These are phyloP conservation scores for Teunomyces kruisii DNA, from an alignment of 805 yeast species.

Conservation along the genomic window DNA sequence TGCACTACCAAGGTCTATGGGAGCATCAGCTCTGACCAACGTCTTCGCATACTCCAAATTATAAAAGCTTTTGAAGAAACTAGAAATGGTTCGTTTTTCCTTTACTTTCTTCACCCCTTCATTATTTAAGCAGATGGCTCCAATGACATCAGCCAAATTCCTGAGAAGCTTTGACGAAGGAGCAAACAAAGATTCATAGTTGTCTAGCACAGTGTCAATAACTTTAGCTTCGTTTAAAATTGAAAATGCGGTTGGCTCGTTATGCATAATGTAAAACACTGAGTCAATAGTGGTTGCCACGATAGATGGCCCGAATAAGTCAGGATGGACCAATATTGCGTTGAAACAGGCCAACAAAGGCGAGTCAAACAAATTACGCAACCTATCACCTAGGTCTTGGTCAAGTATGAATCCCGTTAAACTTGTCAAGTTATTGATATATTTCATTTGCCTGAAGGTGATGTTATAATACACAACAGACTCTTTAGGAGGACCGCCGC, in stretches of 20 bases:
- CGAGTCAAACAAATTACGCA: constrained; percentile 84
- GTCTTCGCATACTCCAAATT: constrained; percentile 51
- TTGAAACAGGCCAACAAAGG: constrained; percentile 65
- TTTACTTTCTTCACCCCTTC: constrained; percentile 66
- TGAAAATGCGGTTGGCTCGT: constrained; percentile 86
- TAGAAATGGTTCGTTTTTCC: constrained; percentile 33
- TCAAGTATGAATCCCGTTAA: constrained; percentile 63
- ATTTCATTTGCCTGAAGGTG: constrained; percentile 58
- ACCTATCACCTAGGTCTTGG: constrained; percentile 78
- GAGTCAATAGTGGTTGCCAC: constrained; percentile 61
- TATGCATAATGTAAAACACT: constrained; percentile 71
- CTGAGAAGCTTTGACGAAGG: constrained; percentile 59
- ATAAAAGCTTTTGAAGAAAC: constrained; percentile 52
- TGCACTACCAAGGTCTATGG: constrained; percentile 51
- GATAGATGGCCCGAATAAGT: constrained; percentile 65
- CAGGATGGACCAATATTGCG: constrained; percentile 54
- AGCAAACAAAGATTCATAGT: constrained; percentile 55
- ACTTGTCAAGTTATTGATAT: constrained; percentile 51
- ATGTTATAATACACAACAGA: constrained; percentile 52
- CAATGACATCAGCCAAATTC: constrained; percentile 70
- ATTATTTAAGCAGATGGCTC: constrained; percentile 77
- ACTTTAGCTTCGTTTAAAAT: constrained; percentile 77
- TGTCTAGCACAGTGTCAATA: constrained; percentile 60
- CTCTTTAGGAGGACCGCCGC: constrained; percentile 53
- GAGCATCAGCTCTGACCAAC: constrained; percentile 46